Conservation (phyloP, 202 grass and related monocot genomes). For the Sporobolus alterniflorus region DNA sequence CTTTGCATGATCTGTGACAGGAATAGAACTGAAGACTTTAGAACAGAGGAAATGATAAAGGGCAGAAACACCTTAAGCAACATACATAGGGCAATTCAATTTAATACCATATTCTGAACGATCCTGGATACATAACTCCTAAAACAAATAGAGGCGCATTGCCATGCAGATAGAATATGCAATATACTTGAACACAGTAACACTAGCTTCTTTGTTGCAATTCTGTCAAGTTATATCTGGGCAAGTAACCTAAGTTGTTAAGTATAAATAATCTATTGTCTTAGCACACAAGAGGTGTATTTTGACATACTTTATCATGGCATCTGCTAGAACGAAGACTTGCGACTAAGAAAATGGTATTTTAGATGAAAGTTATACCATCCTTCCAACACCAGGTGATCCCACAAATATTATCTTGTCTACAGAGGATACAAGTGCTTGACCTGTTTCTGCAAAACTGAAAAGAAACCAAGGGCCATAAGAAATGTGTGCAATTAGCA, state of each 20-base stretch:
- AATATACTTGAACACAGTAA: not conserved
- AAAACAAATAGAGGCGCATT: not conserved
- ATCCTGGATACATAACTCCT: not conserved
- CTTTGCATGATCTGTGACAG: constrained; percentile 90
- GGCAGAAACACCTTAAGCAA: constrained; percentile 6
- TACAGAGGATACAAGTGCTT: constrained; percentile 94
- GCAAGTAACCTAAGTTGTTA: not conserved
- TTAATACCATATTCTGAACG: not conserved
- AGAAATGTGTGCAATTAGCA: constrained; percentile 10
- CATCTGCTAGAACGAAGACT: constrained; percentile 19
- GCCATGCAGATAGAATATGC: constrained; percentile 1
- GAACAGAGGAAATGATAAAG: not conserved
- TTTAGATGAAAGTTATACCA: constrained; percentile 63
- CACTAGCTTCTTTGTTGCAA: not conserved
- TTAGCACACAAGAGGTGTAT: not conserved
- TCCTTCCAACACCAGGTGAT: constrained; percentile 95
- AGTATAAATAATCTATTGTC: not conserved
- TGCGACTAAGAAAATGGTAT: constrained; percentile 5
- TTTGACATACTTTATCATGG: constrained; percentile 1
- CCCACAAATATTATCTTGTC: constrained; percentile 99
- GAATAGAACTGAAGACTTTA: constrained; percentile 39
- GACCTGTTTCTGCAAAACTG: constrained; percentile 97
- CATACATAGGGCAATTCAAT: not conserved
- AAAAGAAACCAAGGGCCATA: constrained; percentile 11
- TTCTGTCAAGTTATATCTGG: not conserved